Percentiles rank a stretch among this genome's conserved stretches.
Conservation (phyloP, 176 grass and related monocot species). For the Cenchrus americanus region DNA sequence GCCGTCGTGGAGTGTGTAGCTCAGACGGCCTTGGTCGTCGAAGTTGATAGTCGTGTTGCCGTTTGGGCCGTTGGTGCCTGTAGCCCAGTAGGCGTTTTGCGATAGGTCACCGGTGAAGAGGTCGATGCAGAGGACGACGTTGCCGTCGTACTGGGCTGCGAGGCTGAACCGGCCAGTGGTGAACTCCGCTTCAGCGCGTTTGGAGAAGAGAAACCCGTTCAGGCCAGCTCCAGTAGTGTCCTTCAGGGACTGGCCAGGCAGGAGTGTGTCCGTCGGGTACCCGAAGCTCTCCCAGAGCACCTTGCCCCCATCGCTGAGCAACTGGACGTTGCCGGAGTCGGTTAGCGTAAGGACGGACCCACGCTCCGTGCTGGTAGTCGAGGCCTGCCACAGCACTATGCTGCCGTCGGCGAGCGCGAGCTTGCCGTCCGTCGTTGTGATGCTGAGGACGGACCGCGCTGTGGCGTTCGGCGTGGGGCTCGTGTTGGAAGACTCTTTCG, state of each 20-base stretch:
- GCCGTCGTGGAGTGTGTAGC: conserved; percentile 12
- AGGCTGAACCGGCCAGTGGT: conserved; percentile 44
- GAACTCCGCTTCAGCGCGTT: conserved; percentile 39
- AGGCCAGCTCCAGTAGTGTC: too few relatives aligned
- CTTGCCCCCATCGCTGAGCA: neutral
- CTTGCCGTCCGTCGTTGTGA: neutral
- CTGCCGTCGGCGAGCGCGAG: neutral
- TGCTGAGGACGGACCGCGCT: conserved; percentile 8
- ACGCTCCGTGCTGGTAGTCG: neutral
- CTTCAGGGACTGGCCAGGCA: conserved; percentile 30
- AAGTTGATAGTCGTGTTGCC: conserved; percentile 31
- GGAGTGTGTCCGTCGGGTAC: conserved; percentile 39
- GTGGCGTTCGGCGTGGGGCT: neutral
- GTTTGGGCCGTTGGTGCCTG: neutral
- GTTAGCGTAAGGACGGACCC: conserved; percentile 8
- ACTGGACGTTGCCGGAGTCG: conserved; percentile 46
- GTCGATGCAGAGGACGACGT: conserved; percentile 40
- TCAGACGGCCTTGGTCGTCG: neutral
- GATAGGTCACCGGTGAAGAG: neutral
- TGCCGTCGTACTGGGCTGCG: conserved; percentile 40
- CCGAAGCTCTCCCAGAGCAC: conserved; percentile 39
- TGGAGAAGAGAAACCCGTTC: conserved; percentile 14
- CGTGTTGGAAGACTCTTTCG: neutral
- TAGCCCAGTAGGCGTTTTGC: conserved; percentile 36
- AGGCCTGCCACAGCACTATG: neutral